Conservation (phyloP, 306 rosid genomes). For the Sophora flavescens region DNA sequence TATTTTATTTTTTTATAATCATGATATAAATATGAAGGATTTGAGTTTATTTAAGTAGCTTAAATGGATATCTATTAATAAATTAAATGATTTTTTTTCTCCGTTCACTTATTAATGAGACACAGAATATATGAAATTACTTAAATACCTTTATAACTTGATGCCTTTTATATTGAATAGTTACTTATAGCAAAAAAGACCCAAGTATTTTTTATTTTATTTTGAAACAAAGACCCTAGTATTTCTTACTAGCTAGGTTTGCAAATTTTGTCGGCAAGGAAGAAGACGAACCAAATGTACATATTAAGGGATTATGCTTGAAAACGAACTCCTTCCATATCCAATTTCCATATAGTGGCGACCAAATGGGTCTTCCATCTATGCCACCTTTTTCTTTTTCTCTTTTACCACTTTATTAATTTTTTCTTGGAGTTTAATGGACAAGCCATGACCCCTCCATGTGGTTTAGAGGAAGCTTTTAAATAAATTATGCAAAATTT, state of each 20-base stretch:
- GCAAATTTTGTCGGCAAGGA: slow-evolving; percentile 52
- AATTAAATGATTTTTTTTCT: no score
- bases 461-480: slow-evolving; percentile 64
- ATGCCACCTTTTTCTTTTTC: slow-evolving; percentile 46
- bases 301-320: slow-evolving; percentile 33
- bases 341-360: slow-evolving; percentile 50
- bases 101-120: no score
- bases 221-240: neutral
- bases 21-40: no score
- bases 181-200: no score
- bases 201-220: slow-evolving; percentile 29
- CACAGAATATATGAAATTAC: no score
- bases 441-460: slow-evolving; percentile 84
- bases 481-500: slow-evolving; percentile 43
- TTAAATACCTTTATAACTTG: no score
- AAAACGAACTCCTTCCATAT: slow-evolving; percentile 30
- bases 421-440: slow-evolving; percentile 67
- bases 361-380: slow-evolving; percentile 59
- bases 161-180: no score
- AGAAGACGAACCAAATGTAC: slow-evolving; percentile 50
- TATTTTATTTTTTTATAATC: no score
- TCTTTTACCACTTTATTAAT: slow-evolving; percentile 50
- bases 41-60: no score
- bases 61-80: no score
- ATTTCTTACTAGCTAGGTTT: slow-evolving; percentile 34